A percentile compares a stretch with the other conserved stretches of the same genome.
These are phyloP conservation scores for Elsinoe australis DNA, from an alignment of 2,329 filamentous ascomycete species.

Conservation along the genomic window DNA sequence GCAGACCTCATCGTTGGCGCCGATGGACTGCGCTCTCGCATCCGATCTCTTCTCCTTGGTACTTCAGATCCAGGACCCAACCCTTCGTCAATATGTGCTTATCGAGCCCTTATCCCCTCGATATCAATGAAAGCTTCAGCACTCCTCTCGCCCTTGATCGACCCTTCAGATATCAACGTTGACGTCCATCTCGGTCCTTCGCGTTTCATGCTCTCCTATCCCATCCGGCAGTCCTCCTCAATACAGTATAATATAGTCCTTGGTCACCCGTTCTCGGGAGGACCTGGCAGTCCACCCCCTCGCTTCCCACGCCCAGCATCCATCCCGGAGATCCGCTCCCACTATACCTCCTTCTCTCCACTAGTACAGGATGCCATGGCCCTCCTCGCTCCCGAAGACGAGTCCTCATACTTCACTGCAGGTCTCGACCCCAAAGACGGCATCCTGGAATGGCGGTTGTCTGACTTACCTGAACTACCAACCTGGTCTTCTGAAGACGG, in stretches of 20 bases:
- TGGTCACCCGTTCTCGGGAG: neutral
- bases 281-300: neutral
- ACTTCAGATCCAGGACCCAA: neutral
- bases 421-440: neutral
- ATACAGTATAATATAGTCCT: conserved; percentile 4
- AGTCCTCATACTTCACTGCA: neutral
- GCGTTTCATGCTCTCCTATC: conserved; percentile 6
- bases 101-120: conserved; percentile 4
- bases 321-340: neutral
- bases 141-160: no score
- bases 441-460: conserved; percentile 4
- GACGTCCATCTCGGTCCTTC: conserved; percentile 10
- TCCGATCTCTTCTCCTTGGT: neutral
- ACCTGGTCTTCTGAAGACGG: conserved; percentile 51
- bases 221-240: neutral
- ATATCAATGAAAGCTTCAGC: neutral
- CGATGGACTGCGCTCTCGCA: conserved; percentile 34
- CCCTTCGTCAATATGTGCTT: neutral
- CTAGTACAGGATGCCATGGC: neutral
- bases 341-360: conserved; percentile 1
- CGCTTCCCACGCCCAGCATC: neutral
- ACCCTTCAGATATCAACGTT: neutral
- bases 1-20: conserved; percentile 42
- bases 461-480: neutral
- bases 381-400: neutral